Percentiles rank a stretch among this genome's conserved stretches.
These are phyloP conservation scores for Fusarium pseudograminearum DNA, from an alignment of 2,329 filamentous ascomycete species.

Conservation along the genomic window DNA sequence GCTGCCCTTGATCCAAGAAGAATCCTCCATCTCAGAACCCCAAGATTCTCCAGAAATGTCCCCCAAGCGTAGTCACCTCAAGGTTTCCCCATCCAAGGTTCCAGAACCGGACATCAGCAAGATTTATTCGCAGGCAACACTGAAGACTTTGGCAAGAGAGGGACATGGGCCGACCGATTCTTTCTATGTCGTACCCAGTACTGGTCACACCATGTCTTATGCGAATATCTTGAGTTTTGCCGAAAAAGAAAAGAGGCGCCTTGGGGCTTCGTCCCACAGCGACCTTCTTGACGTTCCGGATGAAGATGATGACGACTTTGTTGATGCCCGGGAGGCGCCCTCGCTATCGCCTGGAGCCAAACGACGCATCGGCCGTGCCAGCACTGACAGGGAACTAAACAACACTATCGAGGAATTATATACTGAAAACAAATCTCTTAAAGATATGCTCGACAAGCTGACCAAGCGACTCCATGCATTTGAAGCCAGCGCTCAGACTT, in stretches of 20 bases:
- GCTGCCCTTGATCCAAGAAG: constrained; percentile 77
- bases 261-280: constrained; percentile 63
- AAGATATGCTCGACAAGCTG: constrained; percentile 86
- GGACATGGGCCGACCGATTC: constrained; percentile 75
- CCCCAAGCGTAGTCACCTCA: constrained; percentile 55
- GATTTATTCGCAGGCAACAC: constrained; percentile 86
- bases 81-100: constrained; percentile 49
- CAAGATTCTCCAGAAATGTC: constrained; percentile 55
- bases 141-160: constrained; percentile 80
- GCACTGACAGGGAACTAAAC: constrained; percentile 59
- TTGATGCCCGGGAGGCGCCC: constrained; percentile 82
- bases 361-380: constrained; percentile 56
- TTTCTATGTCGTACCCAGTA: constrained; percentile 95
- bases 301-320: constrained; percentile 87
- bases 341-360: constrained; percentile 58
- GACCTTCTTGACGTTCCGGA: constrained; percentile 64
- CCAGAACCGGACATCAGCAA: constrained; percentile 77
- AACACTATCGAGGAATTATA: constrained; percentile 89
- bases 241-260: constrained; percentile 73
- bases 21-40: constrained; percentile 52
- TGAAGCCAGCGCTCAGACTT: constrained; percentile 90
- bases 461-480: constrained; percentile 91
- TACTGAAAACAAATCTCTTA: constrained; percentile 88
- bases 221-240: constrained; percentile 84
- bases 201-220: constrained; percentile 92